phyloP scores from a whole-genome alignment of 2,329 filamentous ascomycete genomes.

The Dothidotthia symphoricarpi region DNA sequence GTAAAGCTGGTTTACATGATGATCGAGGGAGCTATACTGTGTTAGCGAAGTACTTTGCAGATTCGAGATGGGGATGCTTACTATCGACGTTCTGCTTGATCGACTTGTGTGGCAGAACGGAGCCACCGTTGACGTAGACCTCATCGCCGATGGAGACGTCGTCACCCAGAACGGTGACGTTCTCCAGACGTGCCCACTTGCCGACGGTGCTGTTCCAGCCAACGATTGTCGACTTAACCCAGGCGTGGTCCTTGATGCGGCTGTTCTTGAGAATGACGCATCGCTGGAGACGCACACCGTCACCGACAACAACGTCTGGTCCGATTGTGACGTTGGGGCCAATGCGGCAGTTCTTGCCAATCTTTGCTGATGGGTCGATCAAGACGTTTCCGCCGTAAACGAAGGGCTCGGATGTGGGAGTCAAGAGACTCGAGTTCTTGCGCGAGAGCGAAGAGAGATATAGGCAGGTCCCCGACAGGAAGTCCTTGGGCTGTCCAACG shows the following conservation, averaged over 20 bases:
- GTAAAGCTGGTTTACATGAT: constrained; percentile 44
- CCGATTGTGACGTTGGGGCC: constrained; percentile 96
- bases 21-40: constrained; percentile 43
- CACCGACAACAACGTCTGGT: constrained; percentile 85
- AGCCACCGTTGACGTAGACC: constrained; percentile 97
- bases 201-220: constrained; percentile 97
- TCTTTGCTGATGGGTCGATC: constrained; percentile 90
- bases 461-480: constrained; percentile 91
- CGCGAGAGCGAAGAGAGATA: constrained; percentile 92
- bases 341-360: constrained; percentile 97
- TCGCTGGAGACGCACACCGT: constrained; percentile 90
- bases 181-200: constrained; percentile 94
- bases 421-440: constrained; percentile 81
- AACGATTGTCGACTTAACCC: constrained; percentile 98
- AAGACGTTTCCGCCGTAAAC: constrained; percentile 94
- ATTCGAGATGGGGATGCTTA: constrained; percentile 20
- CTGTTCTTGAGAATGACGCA: constrained; percentile 84
- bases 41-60: constrained; percentile 11
- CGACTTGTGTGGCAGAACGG: constrained; percentile 94
- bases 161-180: constrained; percentile 95
- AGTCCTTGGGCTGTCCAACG: constrained; percentile 97
- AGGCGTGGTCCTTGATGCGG: constrained; percentile 98
- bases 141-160: constrained; percentile 97
- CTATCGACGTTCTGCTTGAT: constrained; percentile 95
- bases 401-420: constrained; percentile 69